A percentile compares a stretch with the other conserved stretches of the same genome.
Conservation (phyloP, 169 alveolate genomes). For the Plasmodium inui region DNA sequence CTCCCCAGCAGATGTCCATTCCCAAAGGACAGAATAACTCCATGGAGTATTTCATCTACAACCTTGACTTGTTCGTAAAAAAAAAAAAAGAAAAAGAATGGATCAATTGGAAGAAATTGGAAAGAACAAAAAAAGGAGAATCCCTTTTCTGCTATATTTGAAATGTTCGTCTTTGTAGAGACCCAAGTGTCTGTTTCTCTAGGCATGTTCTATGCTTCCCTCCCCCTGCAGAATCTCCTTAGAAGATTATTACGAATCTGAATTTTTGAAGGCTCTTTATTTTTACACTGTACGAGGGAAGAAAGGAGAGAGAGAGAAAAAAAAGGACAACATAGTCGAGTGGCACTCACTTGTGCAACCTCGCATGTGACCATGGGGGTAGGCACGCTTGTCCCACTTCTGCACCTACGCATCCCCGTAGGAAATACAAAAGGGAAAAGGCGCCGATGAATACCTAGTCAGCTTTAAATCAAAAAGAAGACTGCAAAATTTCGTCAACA, state of each 20-base stretch:
- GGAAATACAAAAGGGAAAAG: constrained; percentile 29
- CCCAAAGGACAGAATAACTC: constrained; percentile 23
- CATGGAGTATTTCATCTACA: constrained; percentile 56
- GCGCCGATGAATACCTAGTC: constrained; percentile 33
- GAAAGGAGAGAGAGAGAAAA: neutral
- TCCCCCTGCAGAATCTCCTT: constrained; percentile 8
- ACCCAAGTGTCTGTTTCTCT: neutral
- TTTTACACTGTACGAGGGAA: constrained; percentile 33
- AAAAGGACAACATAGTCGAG: neutral
- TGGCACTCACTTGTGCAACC: neutral
- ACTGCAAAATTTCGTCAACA: constrained; percentile 50
- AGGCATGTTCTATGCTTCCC: neutral
- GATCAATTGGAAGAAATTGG: neutral
- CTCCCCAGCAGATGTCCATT: constrained; percentile 6
- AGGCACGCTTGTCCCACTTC: neutral
- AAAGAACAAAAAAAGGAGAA: neutral
- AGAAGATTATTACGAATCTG: constrained; percentile 62
- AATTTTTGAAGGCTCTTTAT: constrained; percentile 60
- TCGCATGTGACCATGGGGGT: neutral
- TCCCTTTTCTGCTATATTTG: neutral
- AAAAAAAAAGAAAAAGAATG: neutral
- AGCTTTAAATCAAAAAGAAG: constrained; percentile 60
- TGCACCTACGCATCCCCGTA: neutral
- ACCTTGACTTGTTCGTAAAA: constrained; percentile 43
- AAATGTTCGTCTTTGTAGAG: neutral